Evolutionary conservation across 768 basidiomycete species (phyloP).

Genomic region (Lentinula aciculospora): DNA sequence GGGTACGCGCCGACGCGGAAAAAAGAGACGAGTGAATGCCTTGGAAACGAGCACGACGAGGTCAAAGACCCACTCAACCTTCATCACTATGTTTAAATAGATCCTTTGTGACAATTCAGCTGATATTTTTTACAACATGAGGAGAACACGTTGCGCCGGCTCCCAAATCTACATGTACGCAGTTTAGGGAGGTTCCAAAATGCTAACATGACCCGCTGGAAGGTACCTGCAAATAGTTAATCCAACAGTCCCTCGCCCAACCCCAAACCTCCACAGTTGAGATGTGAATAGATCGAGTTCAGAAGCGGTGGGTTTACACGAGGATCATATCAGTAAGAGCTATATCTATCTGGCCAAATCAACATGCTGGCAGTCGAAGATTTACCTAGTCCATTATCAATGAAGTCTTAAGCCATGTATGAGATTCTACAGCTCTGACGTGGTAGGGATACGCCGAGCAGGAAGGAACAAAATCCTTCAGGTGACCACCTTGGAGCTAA

Average conservation of each 20-base stretch:
- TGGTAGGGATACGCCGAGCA: neutral
- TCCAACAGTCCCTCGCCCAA: no score
- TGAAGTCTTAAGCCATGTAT: no score
- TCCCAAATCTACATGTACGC: neutral
- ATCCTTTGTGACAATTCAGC: neutral
- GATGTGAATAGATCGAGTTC: neutral
- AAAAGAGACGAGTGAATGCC: no score
- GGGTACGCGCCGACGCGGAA: no score
- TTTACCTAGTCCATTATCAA: no score
- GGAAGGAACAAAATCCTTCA: neutral
- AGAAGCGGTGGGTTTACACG: neutral
- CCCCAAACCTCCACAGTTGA: neutral
- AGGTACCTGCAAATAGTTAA: no score
- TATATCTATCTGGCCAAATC: neutral
- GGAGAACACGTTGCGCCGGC: conserved; percentile 3
- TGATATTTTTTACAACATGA: neutral
- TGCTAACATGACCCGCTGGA: no score
- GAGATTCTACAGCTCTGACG: neutral
- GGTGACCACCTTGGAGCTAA: neutral
- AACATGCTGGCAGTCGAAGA: neutral
- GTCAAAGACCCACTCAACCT: neutral
- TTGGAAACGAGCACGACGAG: neutral
- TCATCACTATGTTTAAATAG: neutral
- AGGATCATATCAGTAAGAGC: neutral
- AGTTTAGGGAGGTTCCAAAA: neutral